Conservation (phyloP, 495 filamentous ascomycete species). For the Podospora australis region DNA sequence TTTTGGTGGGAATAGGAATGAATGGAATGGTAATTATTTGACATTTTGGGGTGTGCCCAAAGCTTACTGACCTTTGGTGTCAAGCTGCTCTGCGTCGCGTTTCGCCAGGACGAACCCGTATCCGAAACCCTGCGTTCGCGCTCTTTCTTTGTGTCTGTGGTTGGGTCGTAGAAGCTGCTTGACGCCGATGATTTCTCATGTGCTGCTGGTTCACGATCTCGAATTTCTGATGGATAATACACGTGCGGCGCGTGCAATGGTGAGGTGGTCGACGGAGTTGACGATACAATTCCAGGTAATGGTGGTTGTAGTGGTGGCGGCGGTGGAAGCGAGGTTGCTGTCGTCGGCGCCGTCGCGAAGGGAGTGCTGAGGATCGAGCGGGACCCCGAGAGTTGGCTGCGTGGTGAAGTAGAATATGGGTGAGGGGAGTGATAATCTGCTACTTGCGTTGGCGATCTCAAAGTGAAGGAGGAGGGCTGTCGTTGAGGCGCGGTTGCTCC, state of each 20-base stretch:
- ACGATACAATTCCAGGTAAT: constrained; percentile 10
- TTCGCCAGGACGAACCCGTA: constrained; percentile 30
- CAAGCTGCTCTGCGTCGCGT: constrained; percentile 26
- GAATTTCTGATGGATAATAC: constrained; percentile 23
- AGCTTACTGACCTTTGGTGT: constrained; percentile 35
- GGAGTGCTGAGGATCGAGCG: constrained; percentile 31
- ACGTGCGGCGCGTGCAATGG: constrained; percentile 30
- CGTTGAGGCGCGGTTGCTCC: constrained; percentile 23
- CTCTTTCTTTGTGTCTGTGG: constrained; percentile 37
- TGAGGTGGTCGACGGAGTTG: constrained; percentile 15
- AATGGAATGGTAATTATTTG: constrained; percentile 4
- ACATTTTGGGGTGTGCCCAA: constrained; percentile 10
- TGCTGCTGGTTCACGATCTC: constrained; percentile 22
- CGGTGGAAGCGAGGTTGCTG: constrained; percentile 17
- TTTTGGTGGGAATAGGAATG: too few relatives aligned
- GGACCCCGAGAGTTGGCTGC: constrained; percentile 18
- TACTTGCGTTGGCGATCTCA: constrained; percentile 36
- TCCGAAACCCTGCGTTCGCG: constrained; percentile 36
- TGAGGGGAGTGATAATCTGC: constrained; percentile 32
- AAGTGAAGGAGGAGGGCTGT: constrained; percentile 27
- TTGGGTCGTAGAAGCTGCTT: constrained; percentile 52
- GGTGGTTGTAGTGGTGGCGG: constrained; percentile 25
- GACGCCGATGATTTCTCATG: constrained; percentile 37
- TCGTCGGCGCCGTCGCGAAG: constrained; percentile 22
- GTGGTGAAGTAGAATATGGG: constrained; percentile 20